Evolutionary conservation across 1,139 yeast genomes (phyloP).

Genomic region (Ogataea hybrid): DNA sequence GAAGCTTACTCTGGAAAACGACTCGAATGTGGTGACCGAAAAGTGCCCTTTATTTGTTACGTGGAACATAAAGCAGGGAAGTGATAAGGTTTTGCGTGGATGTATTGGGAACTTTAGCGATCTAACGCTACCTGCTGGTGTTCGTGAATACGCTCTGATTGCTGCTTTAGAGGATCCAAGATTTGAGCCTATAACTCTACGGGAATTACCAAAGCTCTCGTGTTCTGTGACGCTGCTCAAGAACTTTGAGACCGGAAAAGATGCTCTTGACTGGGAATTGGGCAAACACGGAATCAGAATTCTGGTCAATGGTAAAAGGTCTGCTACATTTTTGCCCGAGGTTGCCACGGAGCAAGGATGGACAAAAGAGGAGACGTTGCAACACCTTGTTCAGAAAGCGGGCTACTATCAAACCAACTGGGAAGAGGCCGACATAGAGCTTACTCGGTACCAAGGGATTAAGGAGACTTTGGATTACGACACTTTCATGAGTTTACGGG

Average conservation of each 20-base stretch:
- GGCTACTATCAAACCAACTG: conserved; percentile 37
- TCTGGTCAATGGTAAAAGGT: conserved; percentile 38
- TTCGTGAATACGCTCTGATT: conserved; percentile 57
- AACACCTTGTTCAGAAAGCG: conserved; percentile 70
- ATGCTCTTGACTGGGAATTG: conserved; percentile 69
- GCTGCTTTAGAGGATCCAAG: conserved; percentile 80
- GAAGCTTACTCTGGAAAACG: conserved; percentile 17
- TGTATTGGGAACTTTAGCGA: conserved; percentile 85
- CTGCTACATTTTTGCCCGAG: conserved; percentile 86
- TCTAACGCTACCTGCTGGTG: conserved; percentile 50
- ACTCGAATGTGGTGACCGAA: conserved; percentile 11
- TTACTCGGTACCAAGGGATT: conserved; percentile 40
- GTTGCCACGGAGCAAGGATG: conserved; percentile 91
- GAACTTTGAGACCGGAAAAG: conserved; percentile 51
- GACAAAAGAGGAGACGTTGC: conserved; percentile 70
- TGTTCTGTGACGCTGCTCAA: conserved; percentile 66
- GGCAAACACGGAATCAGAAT: conserved; percentile 83
- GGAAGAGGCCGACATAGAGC: conserved; percentile 26
- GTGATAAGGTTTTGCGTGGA: conserved; percentile 59
- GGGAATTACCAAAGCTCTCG: conserved; percentile 53
- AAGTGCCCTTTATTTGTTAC: conserved; percentile 76
- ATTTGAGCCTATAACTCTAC: conserved; percentile 58
- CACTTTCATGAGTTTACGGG: conserved; percentile 30
- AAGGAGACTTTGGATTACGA: conserved; percentile 34
- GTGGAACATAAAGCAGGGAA: conserved; percentile 54